Evolutionary conservation across 495 filamentous ascomycete species (phyloP), one percentile per base, ranked within the genome.

Genomic region (Hypoxylon trugodes): DNA sequence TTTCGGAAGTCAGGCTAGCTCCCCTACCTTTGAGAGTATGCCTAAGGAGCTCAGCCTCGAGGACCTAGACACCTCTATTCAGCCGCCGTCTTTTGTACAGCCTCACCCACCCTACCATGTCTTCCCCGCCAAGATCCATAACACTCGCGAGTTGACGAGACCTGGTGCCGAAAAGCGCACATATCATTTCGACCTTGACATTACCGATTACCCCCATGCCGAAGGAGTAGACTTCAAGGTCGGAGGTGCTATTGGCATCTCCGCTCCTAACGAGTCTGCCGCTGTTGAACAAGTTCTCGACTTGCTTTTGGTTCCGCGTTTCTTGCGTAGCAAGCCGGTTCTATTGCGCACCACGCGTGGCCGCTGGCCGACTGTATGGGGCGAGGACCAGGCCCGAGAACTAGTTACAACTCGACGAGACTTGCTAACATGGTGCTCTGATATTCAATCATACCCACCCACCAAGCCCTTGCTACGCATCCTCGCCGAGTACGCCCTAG

Each of bases 331-430:
- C 69, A 93, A 90, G 75, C 87, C 88, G 12, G 82, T 97, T 18
- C 76, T 87, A 10, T 76, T 98, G 33, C 84, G 86, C 65, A 98
- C 95, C 2, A 84, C 80, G 18, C 83, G 81, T 28, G 96, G 96
- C 12, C 82, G 95, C 6, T 98, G 95, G 95, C 95, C 95, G 1
- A 98, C 95, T 7, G 95, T 98, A 40, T 98, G 96, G 95, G 94
- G 93, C 16, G 90, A 95, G n/a, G 93, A 97, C 24, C 69, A 90
- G 68, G 73, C 94, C 1, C 83, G 96, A 35, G 87, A 93, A 64
- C 75, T 98, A 16, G 81, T 90, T 43, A 97, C 94, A 1, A 97
- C 94, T 1, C 86, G 95, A 10, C 82, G 95, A 7, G 95, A 96
- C 73, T 80, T 98, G 13, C 79, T 98, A 21, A 97, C 89, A 45